Base-by-base conservation (phyloP, 202 grass and related monocot genomes). In the Schoenoplectus triqueter region DNA sequence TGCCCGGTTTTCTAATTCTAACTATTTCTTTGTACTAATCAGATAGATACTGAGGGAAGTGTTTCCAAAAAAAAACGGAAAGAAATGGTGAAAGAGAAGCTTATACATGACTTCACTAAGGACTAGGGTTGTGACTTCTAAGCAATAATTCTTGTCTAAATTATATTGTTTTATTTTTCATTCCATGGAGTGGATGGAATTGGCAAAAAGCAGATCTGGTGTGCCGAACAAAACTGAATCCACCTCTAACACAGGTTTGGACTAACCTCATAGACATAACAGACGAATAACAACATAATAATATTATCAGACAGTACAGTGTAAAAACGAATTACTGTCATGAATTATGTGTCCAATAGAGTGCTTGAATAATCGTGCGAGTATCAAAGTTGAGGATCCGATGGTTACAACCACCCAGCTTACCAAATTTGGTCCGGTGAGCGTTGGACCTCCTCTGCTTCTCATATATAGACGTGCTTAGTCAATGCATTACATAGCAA, bases 1-100 rank as follows among this genome's bases (percentile, higher is more conserved):
- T 99, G 96, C 73, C 96, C 96, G 14, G 88, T 96, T 22, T 96
- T 99, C 90, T 99, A 86, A 50, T 31, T 6, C 10, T 79, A 59
- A 45, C 5, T 61, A 17, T 44, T 60, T 61, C 6, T 61, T 79
- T 10, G 54, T 45, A 61, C 75, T 76, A 55, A 76, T 76, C 21
- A 13, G 19, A 52, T 73, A 73, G 46, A 51, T 67, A 67, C 10
- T 6, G 70, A 73, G 6, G 5, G 3, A 72, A 20, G 9, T 52
- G 51, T 21, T 7, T 4, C 1, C n/a, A 73, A 51, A 50, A 21
- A 73, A 73, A 19, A 31, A 52, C 31, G 31, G 31, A 31, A 31
- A 31, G 31, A 31, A 31, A 31, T 31, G 31, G 31, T 31, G 31
- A 74, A 5, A 50, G 11, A 54, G 3, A 52, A 10, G 14, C 56